A percentile compares a stretch with the other conserved stretches of the same genome.
Evolutionary conservation across 257 asterid genomes (phyloP).

Genomic region (Penstemon newberryi): DNA sequence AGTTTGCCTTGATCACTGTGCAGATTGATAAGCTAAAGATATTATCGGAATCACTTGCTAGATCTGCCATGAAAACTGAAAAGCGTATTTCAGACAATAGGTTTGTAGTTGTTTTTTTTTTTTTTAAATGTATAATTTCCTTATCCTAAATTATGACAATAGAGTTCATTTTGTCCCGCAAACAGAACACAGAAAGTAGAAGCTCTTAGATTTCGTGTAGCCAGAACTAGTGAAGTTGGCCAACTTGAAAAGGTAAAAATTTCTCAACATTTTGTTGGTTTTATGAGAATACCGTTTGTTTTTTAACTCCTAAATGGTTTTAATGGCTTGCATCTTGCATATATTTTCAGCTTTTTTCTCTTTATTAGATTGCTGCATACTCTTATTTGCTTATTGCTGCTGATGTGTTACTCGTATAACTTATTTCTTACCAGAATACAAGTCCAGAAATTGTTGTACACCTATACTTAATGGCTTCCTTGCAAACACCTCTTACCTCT

Average conservation of each 20-base stretch:
- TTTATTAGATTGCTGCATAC: neutral
- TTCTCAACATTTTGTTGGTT: no score
- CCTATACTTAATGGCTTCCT: neutral
- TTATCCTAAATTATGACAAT: neutral
- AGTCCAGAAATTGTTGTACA: neutral
- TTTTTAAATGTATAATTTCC: constrained; percentile 16
- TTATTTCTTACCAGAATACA: neutral
- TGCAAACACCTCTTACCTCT: constrained; percentile 3
- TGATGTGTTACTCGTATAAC: neutral
- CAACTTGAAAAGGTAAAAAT: constrained; percentile 15
- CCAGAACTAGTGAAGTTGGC: constrained; percentile 62
- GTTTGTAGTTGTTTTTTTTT: constrained; percentile 38
- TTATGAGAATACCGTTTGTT: no score
- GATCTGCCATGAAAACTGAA: constrained; percentile 74
- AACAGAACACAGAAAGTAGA: constrained; percentile 74
- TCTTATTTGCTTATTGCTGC: constrained; percentile 10
- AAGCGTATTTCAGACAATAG: constrained; percentile 71
- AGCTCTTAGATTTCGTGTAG: constrained; percentile 63
- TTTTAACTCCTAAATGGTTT: neutral
- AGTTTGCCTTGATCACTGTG: constrained; percentile 28
- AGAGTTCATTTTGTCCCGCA: constrained; percentile 24
- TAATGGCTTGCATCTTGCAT: neutral
- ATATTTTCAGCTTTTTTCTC: neutral
- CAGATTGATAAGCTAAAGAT: constrained; percentile 82
- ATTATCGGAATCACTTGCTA: constrained; percentile 75